Evolutionary conservation across 2,329 filamentous ascomycete species (phyloP).

Genomic region (Fusarium lyarnte): DNA sequence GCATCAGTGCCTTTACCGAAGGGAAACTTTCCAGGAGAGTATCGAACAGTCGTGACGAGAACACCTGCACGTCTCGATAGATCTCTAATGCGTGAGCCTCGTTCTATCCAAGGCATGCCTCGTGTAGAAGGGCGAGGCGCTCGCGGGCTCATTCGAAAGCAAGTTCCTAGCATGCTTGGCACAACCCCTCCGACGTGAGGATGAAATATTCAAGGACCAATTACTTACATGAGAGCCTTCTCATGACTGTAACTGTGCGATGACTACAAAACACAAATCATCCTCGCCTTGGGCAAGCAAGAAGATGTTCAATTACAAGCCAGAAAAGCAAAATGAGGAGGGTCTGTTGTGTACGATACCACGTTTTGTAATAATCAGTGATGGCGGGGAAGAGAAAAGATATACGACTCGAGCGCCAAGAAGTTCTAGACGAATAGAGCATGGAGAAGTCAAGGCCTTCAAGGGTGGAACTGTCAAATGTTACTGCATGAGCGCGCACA

Average conservation of each 20-base stretch:
- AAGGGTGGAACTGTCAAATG: background rate
- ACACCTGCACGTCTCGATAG: slow-evolving; percentile 87
- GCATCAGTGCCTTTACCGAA: slow-evolving; percentile 68
- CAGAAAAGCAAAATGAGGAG: slow-evolving; percentile 17
- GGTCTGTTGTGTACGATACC: slow-evolving; percentile 40
- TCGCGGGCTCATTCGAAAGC: slow-evolving; percentile 63
- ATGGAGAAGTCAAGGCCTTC: background rate
- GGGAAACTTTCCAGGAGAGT: slow-evolving; percentile 70
- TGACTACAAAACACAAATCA: background rate
- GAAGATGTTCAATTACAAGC: background rate
- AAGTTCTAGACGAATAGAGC: slow-evolving; percentile 1
- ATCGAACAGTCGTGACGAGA: slow-evolving; percentile 67
- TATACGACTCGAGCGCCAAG: slow-evolving; percentile 26
- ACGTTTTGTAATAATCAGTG: slow-evolving; percentile 41
- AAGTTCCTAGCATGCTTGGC: slow-evolving; percentile 62
- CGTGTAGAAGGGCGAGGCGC: slow-evolving; percentile 63
- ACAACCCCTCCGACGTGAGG: slow-evolving; percentile 53
- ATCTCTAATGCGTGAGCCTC: slow-evolving; percentile 89
- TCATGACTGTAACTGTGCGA: background rate
- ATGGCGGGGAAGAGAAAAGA: slow-evolving; percentile 9
- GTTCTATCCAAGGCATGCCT: slow-evolving; percentile 89
- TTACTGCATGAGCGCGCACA: background rate
- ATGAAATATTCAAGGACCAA: background rate
- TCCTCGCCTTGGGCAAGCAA: background rate
- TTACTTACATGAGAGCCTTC: slow-evolving; percentile 3